A percentile compares a stretch with the other conserved stretches of the same genome.
phyloP scores from a whole-genome alignment of 2,329 filamentous ascomycete species.

The Gaeumannomyces sp. region DNA sequence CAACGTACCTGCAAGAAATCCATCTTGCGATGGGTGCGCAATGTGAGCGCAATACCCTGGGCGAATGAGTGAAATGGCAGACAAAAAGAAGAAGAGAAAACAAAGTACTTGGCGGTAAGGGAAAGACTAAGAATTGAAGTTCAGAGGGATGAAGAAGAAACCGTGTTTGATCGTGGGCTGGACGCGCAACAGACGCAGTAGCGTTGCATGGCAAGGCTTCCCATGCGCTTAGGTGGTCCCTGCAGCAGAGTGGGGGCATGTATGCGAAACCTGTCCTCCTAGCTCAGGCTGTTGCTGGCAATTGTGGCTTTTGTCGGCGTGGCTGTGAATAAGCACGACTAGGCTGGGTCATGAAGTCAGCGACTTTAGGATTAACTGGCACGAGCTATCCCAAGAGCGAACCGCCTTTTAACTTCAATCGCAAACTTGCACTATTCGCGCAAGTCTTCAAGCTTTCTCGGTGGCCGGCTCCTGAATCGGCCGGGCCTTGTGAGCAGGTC shows the following conservation, averaged over 20 bases:
- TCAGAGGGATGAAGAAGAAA: not conserved
- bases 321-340: not conserved
- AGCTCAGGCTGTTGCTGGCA: not conserved
- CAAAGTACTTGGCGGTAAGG: not conserved
- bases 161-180: not conserved
- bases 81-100: conserved; percentile 3
- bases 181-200: not conserved
- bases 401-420: not conserved
- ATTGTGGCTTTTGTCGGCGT: conserved; percentile 1
- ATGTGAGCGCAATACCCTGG: not conserved
- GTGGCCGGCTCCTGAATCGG: not conserved
- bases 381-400: too few species aligned
- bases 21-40: conserved; percentile 27
- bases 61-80: not conserved
- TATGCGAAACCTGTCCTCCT: conserved; percentile 8
- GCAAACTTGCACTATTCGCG: not conserved
- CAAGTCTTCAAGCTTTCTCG: too few species aligned
- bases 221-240: not conserved
- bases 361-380: not conserved
- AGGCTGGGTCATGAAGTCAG: too few species aligned
- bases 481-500: not conserved
- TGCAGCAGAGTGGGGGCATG: not conserved
- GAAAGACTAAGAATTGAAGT: conserved; percentile 1
- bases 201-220: not conserved
- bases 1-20: conserved; percentile 36